Base-by-base conservation (phyloP, 805 yeast species). In the Babjeviella inositovora region DNA sequence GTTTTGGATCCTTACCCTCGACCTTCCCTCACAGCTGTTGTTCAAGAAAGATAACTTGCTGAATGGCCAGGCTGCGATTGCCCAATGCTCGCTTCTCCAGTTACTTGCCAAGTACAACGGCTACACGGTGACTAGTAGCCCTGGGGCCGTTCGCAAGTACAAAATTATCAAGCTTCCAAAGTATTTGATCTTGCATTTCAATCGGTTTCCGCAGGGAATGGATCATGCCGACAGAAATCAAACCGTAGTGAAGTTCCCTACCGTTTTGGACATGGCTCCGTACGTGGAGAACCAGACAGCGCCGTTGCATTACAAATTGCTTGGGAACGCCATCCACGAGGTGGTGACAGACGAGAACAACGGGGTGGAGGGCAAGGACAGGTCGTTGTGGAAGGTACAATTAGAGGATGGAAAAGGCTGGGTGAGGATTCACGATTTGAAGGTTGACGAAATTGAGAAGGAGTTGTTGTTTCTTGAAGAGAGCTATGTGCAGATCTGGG, bases 401-500 rank as follows among this genome's bases (percentile, higher is more conserved):
- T 29, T 61, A 14, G 37, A 47, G 6, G 62, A 63, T 27, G 35
- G 50, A 9, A 44, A 51, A 5, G 43, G 49, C 13, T 80, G 92
- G 90, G 31, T 57, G 4, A 70, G 66, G 30, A 54, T 79, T 8
- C 55, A 62, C 23, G 71, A 75, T 35, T 44, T 67, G 23, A 37
- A 45, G 8, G 57, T 66, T 2, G 53, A 45, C 17, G 39, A 40
- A 8, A 56, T 62, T 12, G 70, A 70, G 18, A 52, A 52, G 24
- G 82, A 73, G 30, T 47, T 75, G 19, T 34, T 80, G 26, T 71
- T 75, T 35, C 40, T 77, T 15, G 55, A 59, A 18, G 79, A 74
- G 33, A 60, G 67, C 16, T 69, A 63, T 41, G 45, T 80, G 13
- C 87, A 77, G 41, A 47, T 79, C 7, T 76, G 90, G 85, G 59